Conservation (phyloP, 2,329 filamentous ascomycete species). For the Colletotrichum siamense region DNA sequence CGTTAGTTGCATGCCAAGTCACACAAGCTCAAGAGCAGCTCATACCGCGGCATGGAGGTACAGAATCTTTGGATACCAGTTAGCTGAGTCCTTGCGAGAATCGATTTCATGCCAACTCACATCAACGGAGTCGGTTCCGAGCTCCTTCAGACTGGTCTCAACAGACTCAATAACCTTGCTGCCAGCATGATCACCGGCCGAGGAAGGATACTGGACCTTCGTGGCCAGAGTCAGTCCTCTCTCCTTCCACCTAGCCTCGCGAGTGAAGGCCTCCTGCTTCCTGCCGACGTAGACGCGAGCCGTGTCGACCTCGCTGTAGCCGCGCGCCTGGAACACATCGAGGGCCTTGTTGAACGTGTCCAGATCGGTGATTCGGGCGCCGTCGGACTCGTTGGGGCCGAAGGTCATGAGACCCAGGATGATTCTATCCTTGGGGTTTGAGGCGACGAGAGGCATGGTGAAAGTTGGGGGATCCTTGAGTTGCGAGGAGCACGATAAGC, state of each 20-base stretch:
- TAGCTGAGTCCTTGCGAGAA: neutral
- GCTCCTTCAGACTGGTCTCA: constrained; percentile 71
- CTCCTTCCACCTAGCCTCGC: constrained; percentile 77
- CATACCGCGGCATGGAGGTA: constrained; percentile 72
- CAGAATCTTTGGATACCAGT: constrained; percentile 55
- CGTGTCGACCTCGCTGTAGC: constrained; percentile 87
- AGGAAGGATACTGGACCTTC: constrained; percentile 70
- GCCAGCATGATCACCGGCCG: constrained; percentile 65
- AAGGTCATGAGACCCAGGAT: constrained; percentile 91
- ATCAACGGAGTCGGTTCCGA: constrained; percentile 77
- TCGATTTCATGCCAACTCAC: constrained; percentile 38
- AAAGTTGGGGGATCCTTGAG: neutral
- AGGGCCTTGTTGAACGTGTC: constrained; percentile 74
- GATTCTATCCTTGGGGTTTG: constrained; percentile 63
- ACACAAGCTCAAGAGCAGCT: neutral
- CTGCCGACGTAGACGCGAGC: constrained; percentile 76
- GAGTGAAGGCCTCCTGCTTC: constrained; percentile 80
- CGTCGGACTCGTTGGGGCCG: constrained; percentile 65
- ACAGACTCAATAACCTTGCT: constrained; percentile 69
- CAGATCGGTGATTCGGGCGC: constrained; percentile 73
- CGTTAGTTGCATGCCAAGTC: neutral
- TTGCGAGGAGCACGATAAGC: neutral
- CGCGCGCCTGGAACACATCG: constrained; percentile 77
- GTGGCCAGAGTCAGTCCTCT: constrained; percentile 80
- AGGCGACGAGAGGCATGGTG: constrained; percentile 53